Base-by-base conservation (phyloP, 176 grass and related monocot species). In the Juncus inflexus region DNA sequence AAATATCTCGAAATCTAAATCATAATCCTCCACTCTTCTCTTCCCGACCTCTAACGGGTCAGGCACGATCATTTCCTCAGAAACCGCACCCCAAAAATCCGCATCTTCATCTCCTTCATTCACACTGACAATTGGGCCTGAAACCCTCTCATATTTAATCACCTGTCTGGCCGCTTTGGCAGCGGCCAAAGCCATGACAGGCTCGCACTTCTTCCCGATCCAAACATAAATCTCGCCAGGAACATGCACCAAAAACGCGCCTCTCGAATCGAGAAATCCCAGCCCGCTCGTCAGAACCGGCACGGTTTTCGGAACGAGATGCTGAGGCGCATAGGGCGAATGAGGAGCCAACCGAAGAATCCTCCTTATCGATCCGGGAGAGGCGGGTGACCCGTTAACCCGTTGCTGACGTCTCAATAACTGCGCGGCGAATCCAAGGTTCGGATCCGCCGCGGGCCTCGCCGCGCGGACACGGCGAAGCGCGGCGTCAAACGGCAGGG, bases 1-100 rank as follows among this genome's bases (percentile, higher is more conserved):
- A 74, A 84, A 84, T 55, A 84, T 84, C 58, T 84, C 76, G 55
- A 70, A 84, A 64, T 84, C 82, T 9, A 84, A 64, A 66, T 84
- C 76, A 67, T 84, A 84, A 40, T 64, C 60, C 64, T 84, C 82
- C 10, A 84, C 60, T 58, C 82, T 79, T 65, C 82, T 70, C 67
- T 72, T 79, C 50, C 82, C 76, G 13, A 70, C 15, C 16, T 65
- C 65, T 47, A 37, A 67, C 5, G 52, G 50, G 6, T 76, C 63
- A 12, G 58, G 64, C 60, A 69, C n/a, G 2, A 63, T 42, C 15
- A 55, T 15, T 40, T 76, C 73, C 9, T 84, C 71, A 8, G 36
- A 41, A 9, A 84, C 10, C 19, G 76, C 65, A 35, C n/a, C 71
- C 82, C 82, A 84, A 52, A 84, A 79, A 10, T 42, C 57, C 40